Evolutionary conservation across 352 stramenopile species (phyloP).

Genomic region (Globisporangium nodosum): DNA sequence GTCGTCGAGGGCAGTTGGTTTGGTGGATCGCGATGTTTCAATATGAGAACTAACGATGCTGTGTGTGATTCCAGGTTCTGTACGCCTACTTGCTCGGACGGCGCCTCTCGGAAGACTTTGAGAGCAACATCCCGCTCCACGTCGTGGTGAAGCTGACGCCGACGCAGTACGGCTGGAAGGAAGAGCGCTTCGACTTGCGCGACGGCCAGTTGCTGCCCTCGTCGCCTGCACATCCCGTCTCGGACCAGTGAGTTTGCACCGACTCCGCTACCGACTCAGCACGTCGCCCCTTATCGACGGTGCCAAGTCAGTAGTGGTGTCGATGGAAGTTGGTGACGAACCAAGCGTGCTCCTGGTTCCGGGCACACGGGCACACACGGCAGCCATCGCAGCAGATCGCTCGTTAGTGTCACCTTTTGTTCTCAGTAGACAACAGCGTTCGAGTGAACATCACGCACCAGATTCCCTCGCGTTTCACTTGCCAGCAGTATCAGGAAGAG

Average conservation of each 20-base stretch:
- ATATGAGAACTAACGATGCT: neutral
- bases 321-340: conserved; percentile 66
- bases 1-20: neutral
- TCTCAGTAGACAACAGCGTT: neutral
- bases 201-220: conserved; percentile 1
- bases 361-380: neutral
- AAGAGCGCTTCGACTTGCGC: conserved; percentile 38
- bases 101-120: conserved; percentile 21
- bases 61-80: conserved; percentile 15
- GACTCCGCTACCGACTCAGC: neutral
- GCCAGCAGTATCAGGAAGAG: conserved; percentile 34
- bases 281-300: neutral
- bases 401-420: neutral
- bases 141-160: conserved; percentile 42
- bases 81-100: conserved; percentile 37
- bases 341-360: conserved; percentile 39
- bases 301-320: conserved; percentile 24
- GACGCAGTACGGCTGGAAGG: conserved; percentile 40
- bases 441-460: conserved; percentile 22
- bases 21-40: neutral
- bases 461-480: conserved; percentile 30
- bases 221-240: conserved; percentile 1
- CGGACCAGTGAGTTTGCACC: neutral
- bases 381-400: neutral
- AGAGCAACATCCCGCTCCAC: conserved; percentile 34